A percentile compares a stretch with the other conserved stretches of the same genome.
These are phyloP conservation scores for Brettanomyces nanus DNA, from an alignment of 805 yeast genomes.

Conservation along the genomic window DNA sequence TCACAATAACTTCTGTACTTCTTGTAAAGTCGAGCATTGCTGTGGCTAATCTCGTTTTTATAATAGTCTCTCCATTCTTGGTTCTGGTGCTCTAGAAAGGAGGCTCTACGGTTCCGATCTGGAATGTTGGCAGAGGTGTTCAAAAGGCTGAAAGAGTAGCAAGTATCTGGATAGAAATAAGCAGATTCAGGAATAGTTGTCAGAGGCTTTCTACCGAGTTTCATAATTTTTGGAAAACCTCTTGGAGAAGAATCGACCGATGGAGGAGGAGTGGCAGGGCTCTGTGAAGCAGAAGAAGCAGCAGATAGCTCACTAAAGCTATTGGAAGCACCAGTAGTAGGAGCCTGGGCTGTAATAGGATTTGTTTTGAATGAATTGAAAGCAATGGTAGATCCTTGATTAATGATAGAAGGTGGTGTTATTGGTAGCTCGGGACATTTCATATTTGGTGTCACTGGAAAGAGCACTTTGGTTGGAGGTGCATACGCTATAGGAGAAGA, in stretches of 20 bases:
- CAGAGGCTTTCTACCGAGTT: slow-evolving; percentile 11
- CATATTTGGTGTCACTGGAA: slow-evolving; percentile 18
- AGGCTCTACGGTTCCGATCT: slow-evolving; percentile 27
- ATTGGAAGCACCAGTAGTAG: too few species aligned
- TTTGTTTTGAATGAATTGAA: too few species aligned
- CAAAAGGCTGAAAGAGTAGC: slow-evolving; percentile 24
- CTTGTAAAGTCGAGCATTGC: slow-evolving; percentile 31
- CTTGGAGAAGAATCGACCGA: slow-evolving; percentile 20
- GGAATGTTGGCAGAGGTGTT: slow-evolving; percentile 15
- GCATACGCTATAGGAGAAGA: slow-evolving; percentile 18
- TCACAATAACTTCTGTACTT: slow-evolving; percentile 30
- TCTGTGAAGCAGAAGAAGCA: neutral
- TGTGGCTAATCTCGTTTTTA: slow-evolving; percentile 32
- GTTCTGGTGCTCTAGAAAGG: slow-evolving; percentile 25
- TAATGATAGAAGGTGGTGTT: slow-evolving; percentile 17
- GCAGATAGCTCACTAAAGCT: neutral
- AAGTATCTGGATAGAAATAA: slow-evolving; percentile 28
- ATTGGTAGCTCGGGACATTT: slow-evolving; percentile 16
- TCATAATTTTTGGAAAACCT: slow-evolving; percentile 13
- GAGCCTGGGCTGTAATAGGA: neutral
- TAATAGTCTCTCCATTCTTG: slow-evolving; percentile 37
- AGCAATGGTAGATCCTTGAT: too few species aligned
- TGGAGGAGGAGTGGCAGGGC: slow-evolving; percentile 21
- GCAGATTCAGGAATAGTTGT: slow-evolving; percentile 16
- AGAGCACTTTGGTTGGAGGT: slow-evolving; percentile 3